These are phyloP conservation scores for Monotropa hypopitys DNA, from an alignment of 179 eudicot species.

Conservation along the genomic window DNA sequence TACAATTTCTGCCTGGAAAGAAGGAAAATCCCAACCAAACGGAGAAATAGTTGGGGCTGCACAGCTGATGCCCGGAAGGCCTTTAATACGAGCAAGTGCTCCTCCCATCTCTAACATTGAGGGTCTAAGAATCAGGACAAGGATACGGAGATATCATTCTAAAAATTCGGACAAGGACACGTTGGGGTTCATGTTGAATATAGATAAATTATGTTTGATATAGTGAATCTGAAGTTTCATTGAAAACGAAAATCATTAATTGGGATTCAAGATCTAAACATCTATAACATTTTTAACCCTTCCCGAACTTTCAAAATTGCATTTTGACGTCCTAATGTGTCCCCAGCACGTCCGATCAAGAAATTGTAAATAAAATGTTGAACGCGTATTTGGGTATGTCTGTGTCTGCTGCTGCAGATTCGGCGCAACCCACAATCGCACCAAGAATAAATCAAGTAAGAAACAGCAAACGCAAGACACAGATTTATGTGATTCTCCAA, in stretches of 20 bases:
- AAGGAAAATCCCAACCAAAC: constrained; percentile 17
- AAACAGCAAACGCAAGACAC: no score
- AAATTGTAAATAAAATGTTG: neutral
- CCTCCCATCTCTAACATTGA: neutral
- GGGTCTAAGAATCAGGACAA: neutral
- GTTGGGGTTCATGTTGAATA: neutral
- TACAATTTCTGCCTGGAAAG: constrained; percentile 34
- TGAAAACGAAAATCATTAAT: neutral
- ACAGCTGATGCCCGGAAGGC: constrained; percentile 10
- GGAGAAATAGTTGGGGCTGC: constrained; percentile 17
- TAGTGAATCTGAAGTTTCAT: neutral
- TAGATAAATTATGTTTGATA: neutral
- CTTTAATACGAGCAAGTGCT: constrained; percentile 27
- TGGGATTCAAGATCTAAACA: neutral
- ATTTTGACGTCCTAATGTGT: neutral
- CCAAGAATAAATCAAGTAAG: no score
- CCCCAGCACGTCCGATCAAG: neutral
- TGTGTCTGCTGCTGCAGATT: no score
- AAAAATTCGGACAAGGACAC: no score
- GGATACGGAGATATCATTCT: no score
- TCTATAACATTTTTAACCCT: neutral
- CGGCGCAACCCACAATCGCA: no score
- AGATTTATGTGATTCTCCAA: no score
- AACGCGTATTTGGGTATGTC: neutral
- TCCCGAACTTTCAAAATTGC: neutral